These are phyloP conservation scores for Myriosclerotinia duriaeana DNA, from an alignment of 2,329 filamentous ascomycete genomes.

Conservation along the genomic window DNA sequence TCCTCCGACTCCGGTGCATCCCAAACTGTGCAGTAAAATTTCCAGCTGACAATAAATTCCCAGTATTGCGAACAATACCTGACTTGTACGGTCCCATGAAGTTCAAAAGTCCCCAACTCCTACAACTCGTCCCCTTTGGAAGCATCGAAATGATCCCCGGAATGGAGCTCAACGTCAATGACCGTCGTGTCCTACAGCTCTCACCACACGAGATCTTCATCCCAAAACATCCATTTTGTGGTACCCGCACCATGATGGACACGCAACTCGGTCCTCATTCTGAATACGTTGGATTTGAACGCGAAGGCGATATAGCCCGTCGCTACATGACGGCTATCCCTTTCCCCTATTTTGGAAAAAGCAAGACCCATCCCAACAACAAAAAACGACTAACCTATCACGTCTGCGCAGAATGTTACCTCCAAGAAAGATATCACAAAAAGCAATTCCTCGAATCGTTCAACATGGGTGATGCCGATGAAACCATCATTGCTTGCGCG, in stretches of 20 bases:
- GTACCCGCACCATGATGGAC: not conserved
- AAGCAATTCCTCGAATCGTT: not conserved
- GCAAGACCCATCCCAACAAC: not conserved
- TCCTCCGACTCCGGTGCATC: not conserved
- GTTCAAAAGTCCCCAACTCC: not conserved
- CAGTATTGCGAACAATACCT: not conserved
- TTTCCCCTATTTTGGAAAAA: not conserved
- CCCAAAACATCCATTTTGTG: not conserved
- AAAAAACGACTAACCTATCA: not conserved
- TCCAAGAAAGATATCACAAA: not conserved
- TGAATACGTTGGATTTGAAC: not conserved
- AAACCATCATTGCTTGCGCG: too few species aligned
- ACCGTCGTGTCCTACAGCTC: not conserved
- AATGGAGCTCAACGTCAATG: not conserved
- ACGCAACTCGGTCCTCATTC: not conserved
- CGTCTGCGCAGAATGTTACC: not conserved
- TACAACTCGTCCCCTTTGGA: not conserved
- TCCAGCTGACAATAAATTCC: not conserved
- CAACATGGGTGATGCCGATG: too few species aligned
- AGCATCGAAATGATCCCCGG: not conserved
- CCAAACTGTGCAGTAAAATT: not conserved
- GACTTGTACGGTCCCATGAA: not conserved
- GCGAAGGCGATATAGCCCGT: not conserved
- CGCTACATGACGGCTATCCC: slow-evolving; percentile 6
- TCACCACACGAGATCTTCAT: not conserved